Base-by-base conservation (phyloP, 225 moss, liverwort and hornwort genomes). In the Takakia lepidozioides region DNA sequence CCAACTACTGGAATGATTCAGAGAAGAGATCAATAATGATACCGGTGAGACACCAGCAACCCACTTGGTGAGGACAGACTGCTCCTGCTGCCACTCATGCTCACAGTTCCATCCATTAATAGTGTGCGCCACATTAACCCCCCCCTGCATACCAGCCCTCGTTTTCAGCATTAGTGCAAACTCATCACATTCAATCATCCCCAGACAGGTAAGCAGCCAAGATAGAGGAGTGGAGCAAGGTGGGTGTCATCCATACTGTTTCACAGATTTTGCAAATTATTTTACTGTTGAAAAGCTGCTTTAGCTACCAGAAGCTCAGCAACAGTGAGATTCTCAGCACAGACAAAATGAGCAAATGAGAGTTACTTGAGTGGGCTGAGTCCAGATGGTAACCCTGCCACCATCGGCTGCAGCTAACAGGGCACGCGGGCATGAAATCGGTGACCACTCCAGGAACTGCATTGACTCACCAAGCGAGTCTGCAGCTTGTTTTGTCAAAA, bases 61-160 rank as follows among this genome's bases (percentile, higher is more conserved):
- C 98, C 98, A 98, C 46, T 98, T 91, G 9, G 82, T 75, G 27
- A 70, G 61, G 27, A 72, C 73, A 56, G 91, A 77, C 24, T 86
- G 77, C 59, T 87, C 98, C 70, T 98, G 90, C 52, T 80, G 83
- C 91, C 91, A 98, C 41, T 85, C 91, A 62, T 85, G 74, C 74
- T 98, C 98, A 72, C 91, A 98, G 64, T 62, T 78, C 98, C 98
- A 98, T 51, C 87, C 84, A 79, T 87, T 98, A 29, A 80, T 71
- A 4, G 83, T 77, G 51, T 63, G 74, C 51, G 91, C 98, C 46
- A 87, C 87, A 76, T 76, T 98, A 44, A 63, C 49, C 16, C 82
- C 55, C 57, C 87, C 98, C 98, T 98, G 65, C 25, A 49, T 60
- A 49, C 43, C 55, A 17, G 20, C 17, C 49, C n/a, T 16, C 35